Percentiles rank a stretch among this genome's conserved stretches.
Evolutionary conservation across 208 protist genomes (phyloP).

Genomic region (Strigomonas oncopelti): DNA sequence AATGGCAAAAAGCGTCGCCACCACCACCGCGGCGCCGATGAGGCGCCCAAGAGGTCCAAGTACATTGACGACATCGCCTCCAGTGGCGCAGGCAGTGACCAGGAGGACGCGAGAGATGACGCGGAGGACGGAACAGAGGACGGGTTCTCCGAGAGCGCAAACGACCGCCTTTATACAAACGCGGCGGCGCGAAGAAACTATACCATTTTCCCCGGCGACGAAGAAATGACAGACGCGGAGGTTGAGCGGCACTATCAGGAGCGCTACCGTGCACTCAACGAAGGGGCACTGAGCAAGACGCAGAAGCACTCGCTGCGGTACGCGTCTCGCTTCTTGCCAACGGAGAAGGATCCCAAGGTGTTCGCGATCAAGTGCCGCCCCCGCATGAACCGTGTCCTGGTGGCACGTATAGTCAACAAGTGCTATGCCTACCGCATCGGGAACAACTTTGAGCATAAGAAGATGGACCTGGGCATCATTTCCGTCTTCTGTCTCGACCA

Average conservation of each 20-base stretch:
- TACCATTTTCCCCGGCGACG: not conserved
- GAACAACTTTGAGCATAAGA: conserved; percentile 67
- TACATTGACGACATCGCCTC: conserved; percentile 16
- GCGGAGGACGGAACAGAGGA: conserved; percentile 22
- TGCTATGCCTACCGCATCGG: conserved; percentile 86
- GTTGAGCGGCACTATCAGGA: conserved; percentile 3
- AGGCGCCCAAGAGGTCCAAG: conserved; percentile 6
- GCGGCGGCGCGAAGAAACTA: not conserved
- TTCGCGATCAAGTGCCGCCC: conserved; percentile 86
- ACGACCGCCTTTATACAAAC: not conserved
- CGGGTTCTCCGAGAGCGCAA: not conserved
- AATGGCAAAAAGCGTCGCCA: conserved; percentile 22
- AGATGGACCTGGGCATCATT: conserved; percentile 87
- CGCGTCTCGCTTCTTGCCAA: conserved; percentile 71
- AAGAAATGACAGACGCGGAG: not conserved
- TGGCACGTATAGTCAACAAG: conserved; percentile 90
- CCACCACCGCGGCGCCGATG: conserved; percentile 24
- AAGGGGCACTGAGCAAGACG: not conserved
- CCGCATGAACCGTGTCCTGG: conserved; percentile 78
- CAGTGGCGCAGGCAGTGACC: conserved; percentile 23
- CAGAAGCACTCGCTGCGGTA: conserved; percentile 25
- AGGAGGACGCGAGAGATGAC: conserved; percentile 12
- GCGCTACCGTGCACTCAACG: not conserved
- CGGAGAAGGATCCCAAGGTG: conserved; percentile 81
- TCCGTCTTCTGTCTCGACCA: conserved; percentile 90